Evolutionary conservation across 768 basidiomycete species (phyloP).

Genomic region (Phanerochaete sordida): DNA sequence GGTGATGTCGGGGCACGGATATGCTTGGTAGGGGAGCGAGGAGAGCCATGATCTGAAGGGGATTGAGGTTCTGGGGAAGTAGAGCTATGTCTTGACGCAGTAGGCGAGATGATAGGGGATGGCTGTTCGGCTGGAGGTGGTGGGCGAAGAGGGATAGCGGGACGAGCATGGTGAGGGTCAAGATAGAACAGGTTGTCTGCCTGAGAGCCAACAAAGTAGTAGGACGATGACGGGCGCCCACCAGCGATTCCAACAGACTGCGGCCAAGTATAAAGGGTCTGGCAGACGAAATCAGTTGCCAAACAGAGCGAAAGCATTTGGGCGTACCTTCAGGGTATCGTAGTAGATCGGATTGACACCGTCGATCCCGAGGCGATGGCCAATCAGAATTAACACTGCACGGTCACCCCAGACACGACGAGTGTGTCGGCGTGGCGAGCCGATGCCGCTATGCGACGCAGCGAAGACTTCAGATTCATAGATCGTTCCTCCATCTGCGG

Average conservation of each 20-base stretch:
- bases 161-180: constrained; percentile 76
- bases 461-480: constrained; percentile 85
- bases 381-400: constrained; percentile 83
- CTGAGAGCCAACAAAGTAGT: constrained; percentile 95
- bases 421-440: constrained; percentile 24
- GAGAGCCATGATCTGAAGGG: constrained; percentile 18
- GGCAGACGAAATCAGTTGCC: neutral
- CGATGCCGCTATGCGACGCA: constrained; percentile 49
- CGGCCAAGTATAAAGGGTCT: constrained; percentile 89
- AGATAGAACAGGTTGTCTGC: constrained; percentile 84
- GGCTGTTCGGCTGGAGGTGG: constrained; percentile 28
- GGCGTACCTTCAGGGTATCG: constrained; percentile 69
- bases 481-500: constrained; percentile 69
- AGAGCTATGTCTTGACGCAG: constrained; percentile 16
- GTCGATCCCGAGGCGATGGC: constrained; percentile 84
- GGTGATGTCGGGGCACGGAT: constrained; percentile 25
- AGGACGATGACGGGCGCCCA: constrained; percentile 93
- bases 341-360: constrained; percentile 96
- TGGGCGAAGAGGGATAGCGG: constrained; percentile 67
- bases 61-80: constrained; percentile 19
- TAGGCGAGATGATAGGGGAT: constrained; percentile 4
- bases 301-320: neutral
- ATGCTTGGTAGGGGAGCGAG: constrained; percentile 20
- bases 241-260: constrained; percentile 97
- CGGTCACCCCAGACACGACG: constrained; percentile 66